Conservation (phyloP, 495 filamentous ascomycete genomes). For the Aspergillus cristatus region DNA sequence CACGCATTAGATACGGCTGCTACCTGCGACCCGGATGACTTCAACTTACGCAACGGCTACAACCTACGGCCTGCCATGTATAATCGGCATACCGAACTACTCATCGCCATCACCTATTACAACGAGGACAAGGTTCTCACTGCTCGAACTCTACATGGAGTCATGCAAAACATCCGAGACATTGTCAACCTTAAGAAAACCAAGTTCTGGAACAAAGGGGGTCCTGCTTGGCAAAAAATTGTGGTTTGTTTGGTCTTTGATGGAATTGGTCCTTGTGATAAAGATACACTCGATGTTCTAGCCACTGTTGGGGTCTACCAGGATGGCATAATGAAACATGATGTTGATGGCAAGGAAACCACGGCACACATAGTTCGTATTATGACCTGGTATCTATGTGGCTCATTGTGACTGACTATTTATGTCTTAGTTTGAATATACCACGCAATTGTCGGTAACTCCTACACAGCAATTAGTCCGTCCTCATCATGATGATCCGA, state of each 20-base stretch:
- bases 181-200: conserved; percentile 97
- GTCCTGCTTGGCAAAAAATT: conserved; percentile 98
- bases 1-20: conserved; percentile 89
- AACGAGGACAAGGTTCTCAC: conserved; percentile 97
- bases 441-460: conserved; percentile 95
- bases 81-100: conserved; percentile 91
- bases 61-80: conserved; percentile 96
- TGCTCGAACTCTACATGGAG: conserved; percentile 84
- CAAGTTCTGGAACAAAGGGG: conserved; percentile 98
- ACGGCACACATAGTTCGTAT: conserved; percentile 71
- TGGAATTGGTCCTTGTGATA: conserved; percentile 95
- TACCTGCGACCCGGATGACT: conserved; percentile 93
- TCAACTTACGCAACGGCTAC: conserved; percentile 95
- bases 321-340: conserved; percentile 96
- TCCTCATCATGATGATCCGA: conserved; percentile 68
- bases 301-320: conserved; percentile 94
- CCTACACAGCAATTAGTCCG: conserved; percentile 89
- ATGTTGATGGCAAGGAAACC: conserved; percentile 93
- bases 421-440: conserved; percentile 76
- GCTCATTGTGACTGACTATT: conserved; percentile 1
- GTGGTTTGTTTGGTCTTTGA: conserved; percentile 93
- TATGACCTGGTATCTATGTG: background rate
- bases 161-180: conserved; percentile 97
- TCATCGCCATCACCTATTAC: conserved; percentile 98
- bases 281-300: conserved; percentile 86